Conservation (phyloP, 352 stramenopile species). For the Blastocystis sp. region DNA sequence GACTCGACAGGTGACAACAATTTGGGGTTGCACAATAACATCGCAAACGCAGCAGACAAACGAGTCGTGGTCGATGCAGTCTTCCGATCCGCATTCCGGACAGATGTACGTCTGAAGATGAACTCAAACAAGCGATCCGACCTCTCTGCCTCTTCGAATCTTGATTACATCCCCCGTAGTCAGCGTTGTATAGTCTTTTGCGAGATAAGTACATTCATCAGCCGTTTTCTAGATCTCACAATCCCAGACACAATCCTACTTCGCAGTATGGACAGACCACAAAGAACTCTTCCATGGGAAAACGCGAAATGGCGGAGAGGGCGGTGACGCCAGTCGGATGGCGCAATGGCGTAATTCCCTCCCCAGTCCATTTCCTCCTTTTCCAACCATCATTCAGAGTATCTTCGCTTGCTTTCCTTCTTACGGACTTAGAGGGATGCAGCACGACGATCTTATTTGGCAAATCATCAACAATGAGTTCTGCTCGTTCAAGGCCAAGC, state of each 20-base stretch:
- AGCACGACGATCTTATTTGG: conserved; percentile 97
- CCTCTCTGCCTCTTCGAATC: conserved; percentile 23
- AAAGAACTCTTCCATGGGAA: not conserved
- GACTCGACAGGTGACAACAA: conserved; percentile 36
- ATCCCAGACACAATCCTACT: not conserved
- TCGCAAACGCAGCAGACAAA: conserved; percentile 38
- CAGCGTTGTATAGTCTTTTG: conserved; percentile 11
- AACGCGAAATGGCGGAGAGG: not conserved
- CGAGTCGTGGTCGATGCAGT: conserved; percentile 42
- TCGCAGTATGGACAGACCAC: conserved; percentile 18
- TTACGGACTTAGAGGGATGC: conserved; percentile 64
- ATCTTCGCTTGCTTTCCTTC: not conserved
- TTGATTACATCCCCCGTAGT: not conserved
- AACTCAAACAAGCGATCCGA: not conserved
- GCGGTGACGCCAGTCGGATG: not conserved
- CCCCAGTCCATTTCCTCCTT: not conserved
- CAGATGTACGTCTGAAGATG: conserved; percentile 13
- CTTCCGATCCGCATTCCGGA: conserved; percentile 13
- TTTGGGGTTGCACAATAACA: conserved; percentile 4
- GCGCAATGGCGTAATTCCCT: not conserved
- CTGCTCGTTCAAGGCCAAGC: conserved; percentile 95
- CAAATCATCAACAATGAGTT: conserved; percentile 93
- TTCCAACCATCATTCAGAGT: not conserved
- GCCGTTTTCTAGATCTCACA: conserved; percentile 1
- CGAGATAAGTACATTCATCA: conserved; percentile 39